phyloP scores from a whole-genome alignment of 805 yeast species.

The Kockiozyma suomiensis region DNA sequence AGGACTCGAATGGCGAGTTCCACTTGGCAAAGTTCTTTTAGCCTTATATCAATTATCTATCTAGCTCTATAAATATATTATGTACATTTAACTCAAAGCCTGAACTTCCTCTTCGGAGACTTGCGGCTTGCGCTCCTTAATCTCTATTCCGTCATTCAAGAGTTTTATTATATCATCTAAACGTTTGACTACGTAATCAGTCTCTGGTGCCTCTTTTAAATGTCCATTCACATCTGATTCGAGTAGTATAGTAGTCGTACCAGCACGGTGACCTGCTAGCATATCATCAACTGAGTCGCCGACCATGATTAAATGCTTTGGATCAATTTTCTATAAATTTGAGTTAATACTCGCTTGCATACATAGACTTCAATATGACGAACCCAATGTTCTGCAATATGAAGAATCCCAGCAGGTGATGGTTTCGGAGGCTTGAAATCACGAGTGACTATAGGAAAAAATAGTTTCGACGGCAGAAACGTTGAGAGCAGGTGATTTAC shows the following conservation, averaged over 20 bases:
- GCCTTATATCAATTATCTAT: not conserved
- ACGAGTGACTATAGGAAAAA: slow-evolving; percentile 62
- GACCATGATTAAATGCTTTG: slow-evolving; percentile 61
- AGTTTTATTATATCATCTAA: slow-evolving; percentile 32
- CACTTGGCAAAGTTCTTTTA: slow-evolving; percentile 42
- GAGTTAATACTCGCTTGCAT: not conserved
- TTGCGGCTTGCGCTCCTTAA: slow-evolving; percentile 14
- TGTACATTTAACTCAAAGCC: slow-evolving; percentile 14
- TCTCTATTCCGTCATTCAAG: slow-evolving; percentile 28
- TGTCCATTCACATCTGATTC: slow-evolving; percentile 55
- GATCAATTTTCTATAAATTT: slow-evolving; percentile 40
- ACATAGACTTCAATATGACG: not conserved
- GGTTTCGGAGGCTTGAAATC: slow-evolving; percentile 72
- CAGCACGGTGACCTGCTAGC: slow-evolving; percentile 65
- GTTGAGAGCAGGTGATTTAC: slow-evolving; percentile 54
- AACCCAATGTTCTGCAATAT: slow-evolving; percentile 56
- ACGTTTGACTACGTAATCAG: slow-evolving; percentile 28
- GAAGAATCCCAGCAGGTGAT: slow-evolving; percentile 61
- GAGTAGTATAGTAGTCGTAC: slow-evolving; percentile 58
- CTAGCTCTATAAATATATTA: not conserved
- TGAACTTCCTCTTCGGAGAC: slow-evolving; percentile 14
- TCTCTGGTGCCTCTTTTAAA: slow-evolving; percentile 45
- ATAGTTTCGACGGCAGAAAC: slow-evolving; percentile 48
- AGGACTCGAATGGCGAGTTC: slow-evolving; percentile 55
- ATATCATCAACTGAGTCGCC: slow-evolving; percentile 76